Percentiles rank a stretch among this genome's conserved stretches.
Conservation (phyloP, 805 yeast genomes). For the Zygosaccharomyces bisporus region DNA sequence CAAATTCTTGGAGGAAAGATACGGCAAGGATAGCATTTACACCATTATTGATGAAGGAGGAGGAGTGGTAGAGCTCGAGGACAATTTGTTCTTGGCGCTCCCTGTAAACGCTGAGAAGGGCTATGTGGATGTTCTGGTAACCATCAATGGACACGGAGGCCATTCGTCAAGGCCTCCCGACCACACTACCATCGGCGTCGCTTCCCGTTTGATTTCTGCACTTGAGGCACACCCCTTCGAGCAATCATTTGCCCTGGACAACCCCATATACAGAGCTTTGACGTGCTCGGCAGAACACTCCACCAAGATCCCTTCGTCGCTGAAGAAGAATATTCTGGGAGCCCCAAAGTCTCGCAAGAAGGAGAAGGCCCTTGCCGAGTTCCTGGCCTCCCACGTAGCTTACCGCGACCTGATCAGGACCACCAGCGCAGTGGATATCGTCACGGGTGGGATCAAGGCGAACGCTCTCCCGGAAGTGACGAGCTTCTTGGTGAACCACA, state of each 20-base stretch:
- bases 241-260: constrained; percentile 39
- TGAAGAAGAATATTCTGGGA: constrained; percentile 29
- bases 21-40: constrained; percentile 56
- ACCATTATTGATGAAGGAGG: constrained; percentile 66
- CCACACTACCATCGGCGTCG: constrained; percentile 71
- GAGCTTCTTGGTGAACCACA: constrained; percentile 49
- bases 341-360: constrained; percentile 26
- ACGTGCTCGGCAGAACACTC: constrained; percentile 59
- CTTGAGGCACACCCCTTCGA: constrained; percentile 52
- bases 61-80: constrained; percentile 39
- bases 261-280: constrained; percentile 55
- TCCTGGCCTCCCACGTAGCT: neutral
- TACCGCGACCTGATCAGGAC: constrained; percentile 40
- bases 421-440: constrained; percentile 52
- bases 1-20: constrained; percentile 44
- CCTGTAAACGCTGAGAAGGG: constrained; percentile 59
- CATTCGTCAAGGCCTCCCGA: constrained; percentile 59
- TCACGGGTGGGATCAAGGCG: constrained; percentile 61
- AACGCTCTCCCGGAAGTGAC: constrained; percentile 66
- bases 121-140: constrained; percentile 40
- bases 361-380: neutral
- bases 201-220: constrained; percentile 49
- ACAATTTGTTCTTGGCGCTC: constrained; percentile 42
- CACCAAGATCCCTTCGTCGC: constrained; percentile 16
- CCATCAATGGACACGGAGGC: constrained; percentile 48